Base-by-base conservation (phyloP, 2,329 filamentous ascomycete species). In the Neocatenulostroma microsporum region DNA sequence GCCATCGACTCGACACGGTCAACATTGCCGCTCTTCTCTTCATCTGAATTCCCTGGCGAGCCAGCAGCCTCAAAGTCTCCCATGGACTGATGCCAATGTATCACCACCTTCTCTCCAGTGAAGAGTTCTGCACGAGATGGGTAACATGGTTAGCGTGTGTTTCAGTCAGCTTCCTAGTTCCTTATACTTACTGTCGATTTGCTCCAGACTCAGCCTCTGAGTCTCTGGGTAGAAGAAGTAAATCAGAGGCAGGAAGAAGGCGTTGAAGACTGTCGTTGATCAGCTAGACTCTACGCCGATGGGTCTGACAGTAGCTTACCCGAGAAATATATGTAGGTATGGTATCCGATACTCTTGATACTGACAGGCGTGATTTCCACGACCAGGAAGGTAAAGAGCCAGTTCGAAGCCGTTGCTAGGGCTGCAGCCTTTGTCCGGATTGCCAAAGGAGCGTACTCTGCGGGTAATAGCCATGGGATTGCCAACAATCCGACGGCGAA, bases 351-450 rank as follows among this genome's bases (percentile, higher is more conserved):
- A 17, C 47, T 53, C 3, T 41, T 32, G 21, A 66, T 60, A 40
- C 55, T 55, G 18, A 66, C 46, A 0, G 63, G 63, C 2, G 62
- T 63, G 18, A 64, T 60, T 50, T 47, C 39, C 5, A 50, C 50
- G 4, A 63, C 56, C 27, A 60, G 23, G 43, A 63, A 67, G 4
- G 45, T 61, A 44, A 57, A 56, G 8, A 50, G 41, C 62, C 62
- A 64, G 33, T 63, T 64, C 26, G 41, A 46, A 3, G 48, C 88
- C 2, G 88, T 95, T 40, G 88, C 94, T 58, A 95, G 65, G 71
- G 86, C 94, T 36, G 88, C 87, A 43, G 88, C 89, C 68, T 95
- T 95, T 42, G 89, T 91, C 51, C 89, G 81, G 57, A 95, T 94
- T 66, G 85, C 94, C 40, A 95, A 72, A 3, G 89, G 88, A 20